These are phyloP conservation scores for Citrus hindsii DNA, from an alignment of 345 rosid genomes.

Conservation along the genomic window DNA sequence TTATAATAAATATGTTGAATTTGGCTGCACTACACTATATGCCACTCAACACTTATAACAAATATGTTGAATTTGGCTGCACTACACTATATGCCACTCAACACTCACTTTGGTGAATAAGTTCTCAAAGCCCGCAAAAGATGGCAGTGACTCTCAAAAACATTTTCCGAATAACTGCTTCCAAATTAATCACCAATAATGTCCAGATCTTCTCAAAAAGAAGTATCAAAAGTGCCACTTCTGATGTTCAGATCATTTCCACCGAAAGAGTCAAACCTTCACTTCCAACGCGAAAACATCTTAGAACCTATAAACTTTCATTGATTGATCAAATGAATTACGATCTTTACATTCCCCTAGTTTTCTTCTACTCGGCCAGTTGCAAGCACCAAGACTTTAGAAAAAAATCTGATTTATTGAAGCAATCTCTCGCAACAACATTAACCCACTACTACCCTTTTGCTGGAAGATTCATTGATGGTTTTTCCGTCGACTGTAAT, in stretches of 20 bases:
- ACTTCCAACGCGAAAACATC: conserved; percentile 1
- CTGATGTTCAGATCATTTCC: background rate
- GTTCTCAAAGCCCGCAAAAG: no score
- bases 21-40: no score
- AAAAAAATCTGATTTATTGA: background rate
- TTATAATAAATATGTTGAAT: no score
- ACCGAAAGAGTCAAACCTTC: background rate
- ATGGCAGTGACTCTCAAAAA: no score
- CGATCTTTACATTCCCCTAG: conserved; percentile 9
- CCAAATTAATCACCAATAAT: no score
- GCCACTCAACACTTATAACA: no score
- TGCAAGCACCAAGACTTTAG: background rate
- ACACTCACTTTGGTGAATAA: no score
- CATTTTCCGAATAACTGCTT: no score
- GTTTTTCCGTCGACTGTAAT: conserved; percentile 21
- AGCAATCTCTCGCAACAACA: conserved; percentile 19
- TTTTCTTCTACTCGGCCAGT: conserved; percentile 17
- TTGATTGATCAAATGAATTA: conserved; percentile 22
- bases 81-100: no score
- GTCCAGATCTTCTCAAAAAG: no score
- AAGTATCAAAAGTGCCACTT: background rate
- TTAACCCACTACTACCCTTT: conserved; percentile 21
- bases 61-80: no score
- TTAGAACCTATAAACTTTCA: conserved; percentile 24
- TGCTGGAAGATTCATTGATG: conserved; percentile 18